Base-by-base conservation (phyloP, 805 yeast species). In the Barnettozyma populi region DNA sequence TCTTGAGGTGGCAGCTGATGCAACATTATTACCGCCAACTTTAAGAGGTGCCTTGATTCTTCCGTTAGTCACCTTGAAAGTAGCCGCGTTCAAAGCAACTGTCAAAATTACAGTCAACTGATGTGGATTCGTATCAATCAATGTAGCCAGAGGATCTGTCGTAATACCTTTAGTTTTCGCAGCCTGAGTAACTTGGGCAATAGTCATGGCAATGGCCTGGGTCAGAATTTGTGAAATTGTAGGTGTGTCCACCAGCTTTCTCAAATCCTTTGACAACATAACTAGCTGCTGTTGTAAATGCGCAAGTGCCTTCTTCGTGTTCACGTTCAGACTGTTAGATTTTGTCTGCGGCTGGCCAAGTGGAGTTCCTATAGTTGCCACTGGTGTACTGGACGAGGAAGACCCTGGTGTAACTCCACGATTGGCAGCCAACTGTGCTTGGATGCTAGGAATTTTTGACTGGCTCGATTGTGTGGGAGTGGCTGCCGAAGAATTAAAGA, bases 121-220 rank as follows among this genome's bases (percentile, higher is more conserved):
- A 51, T 80, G 84, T 3, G 95, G 95, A 45, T 87, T 87, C 53
- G 81, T 82, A 48, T 86, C 92, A 57, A 86, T 87, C 59, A 84
- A 73, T 29, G 87, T 84, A 13, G 86, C 80, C 52, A 86, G 69
- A 5, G 94, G 90, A 57, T 86, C 85, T 19, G 89, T 87, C 1
- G 82, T 80, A 50, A 86, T 82, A 16, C 94, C 90, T 34, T 85
- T 87, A 56, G 82, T 82, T 57, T 90, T 87, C 0, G 96, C 96
- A 7, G 90, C 90, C 55, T 83, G 90, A 49, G 86, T 84, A 9
- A 86, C 92, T 63, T 86, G 94, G 10, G 95, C 92, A 52, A 90
- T 89, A 0, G 96, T 92, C 71, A 90, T 86, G 3, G 97, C 96
- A 55, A 90, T 73, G 1, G 97, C 96, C 57, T 86, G 90, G 8